phyloP scores from a whole-genome alignment of 2,329 filamentous ascomycete species.

The Mollisiaceae sp. region DNA sequence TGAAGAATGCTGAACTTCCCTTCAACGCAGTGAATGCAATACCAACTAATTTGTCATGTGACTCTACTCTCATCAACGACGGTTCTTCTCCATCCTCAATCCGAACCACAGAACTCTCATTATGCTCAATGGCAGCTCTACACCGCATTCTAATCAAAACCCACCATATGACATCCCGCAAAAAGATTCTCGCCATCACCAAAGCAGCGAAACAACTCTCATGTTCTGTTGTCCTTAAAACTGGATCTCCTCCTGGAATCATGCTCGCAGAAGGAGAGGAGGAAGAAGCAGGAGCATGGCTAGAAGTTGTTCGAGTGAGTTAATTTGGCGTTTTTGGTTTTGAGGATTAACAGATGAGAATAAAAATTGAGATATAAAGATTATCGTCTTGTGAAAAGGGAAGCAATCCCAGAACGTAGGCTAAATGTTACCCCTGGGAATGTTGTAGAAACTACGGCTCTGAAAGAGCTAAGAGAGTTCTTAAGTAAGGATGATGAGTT shows the following conservation, averaged over 20 bases:
- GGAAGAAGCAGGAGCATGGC: conserved; percentile 32
- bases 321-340: background rate
- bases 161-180: conserved; percentile 81
- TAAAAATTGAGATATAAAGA: conserved; percentile 42
- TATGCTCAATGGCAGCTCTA: conserved; percentile 16
- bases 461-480: conserved; percentile 35
- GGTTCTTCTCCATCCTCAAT: background rate
- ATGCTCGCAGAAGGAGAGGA: conserved; percentile 70
- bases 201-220: conserved; percentile 66
- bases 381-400: conserved; percentile 38
- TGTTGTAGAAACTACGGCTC: conserved; percentile 32
- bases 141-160: conserved; percentile 69
- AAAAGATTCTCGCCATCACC: conserved; percentile 69
- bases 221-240: conserved; percentile 67
- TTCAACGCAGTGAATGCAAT: background rate
- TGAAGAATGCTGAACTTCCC: background rate
- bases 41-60: background rate
- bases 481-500: conserved; percentile 31
- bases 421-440: conserved; percentile 30
- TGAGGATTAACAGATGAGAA: background rate
- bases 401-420: conserved; percentile 23
- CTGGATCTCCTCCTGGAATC: conserved; percentile 72
- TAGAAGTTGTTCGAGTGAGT: conserved; percentile 37
- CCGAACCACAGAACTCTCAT: background rate
- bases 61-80: background rate